Evolutionary conservation across 2,329 filamentous ascomycete species (phyloP).

Genomic region (Fusarium sp.): DNA sequence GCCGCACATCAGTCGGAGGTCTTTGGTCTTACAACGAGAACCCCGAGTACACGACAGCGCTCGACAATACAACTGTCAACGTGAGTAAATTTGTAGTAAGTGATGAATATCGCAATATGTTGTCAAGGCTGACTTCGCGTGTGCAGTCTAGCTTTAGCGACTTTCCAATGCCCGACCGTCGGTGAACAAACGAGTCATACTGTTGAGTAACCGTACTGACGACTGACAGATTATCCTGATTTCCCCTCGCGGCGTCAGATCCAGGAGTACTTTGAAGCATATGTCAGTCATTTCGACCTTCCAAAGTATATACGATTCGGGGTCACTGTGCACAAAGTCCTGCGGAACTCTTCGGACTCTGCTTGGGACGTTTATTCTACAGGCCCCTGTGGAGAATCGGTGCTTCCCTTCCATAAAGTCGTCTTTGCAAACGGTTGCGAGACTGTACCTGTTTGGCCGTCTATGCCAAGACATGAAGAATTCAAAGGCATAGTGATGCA

Average conservation of each 20-base stretch:
- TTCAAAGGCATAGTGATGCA: not conserved
- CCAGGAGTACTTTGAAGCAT: not conserved
- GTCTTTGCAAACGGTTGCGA: not conserved
- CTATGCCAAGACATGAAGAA: not conserved
- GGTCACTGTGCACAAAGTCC: not conserved
- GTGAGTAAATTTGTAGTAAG: not conserved
- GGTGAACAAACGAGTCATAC: not conserved
- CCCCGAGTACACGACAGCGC: not conserved
- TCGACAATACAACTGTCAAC: not conserved
- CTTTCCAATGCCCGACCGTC: not conserved
- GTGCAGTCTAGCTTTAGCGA: not conserved
- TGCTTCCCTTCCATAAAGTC: not conserved
- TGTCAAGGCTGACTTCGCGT: not conserved
- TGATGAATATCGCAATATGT: not conserved
- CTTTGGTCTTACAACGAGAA: not conserved
- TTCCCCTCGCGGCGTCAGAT: not conserved
- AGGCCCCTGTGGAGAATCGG: rapidly evolving
- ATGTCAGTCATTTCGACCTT: not conserved
- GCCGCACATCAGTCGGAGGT: not conserved
- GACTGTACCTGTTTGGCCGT: not conserved
- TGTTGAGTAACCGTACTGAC: not conserved
- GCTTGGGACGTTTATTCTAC: not conserved
- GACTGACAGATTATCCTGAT: not conserved
- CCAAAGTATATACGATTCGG: not conserved
- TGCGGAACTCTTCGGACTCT: not conserved